Evolutionary conservation across 2,329 filamentous ascomycete genomes (phyloP).

Genomic region (Orbilia brochopaga): DNA sequence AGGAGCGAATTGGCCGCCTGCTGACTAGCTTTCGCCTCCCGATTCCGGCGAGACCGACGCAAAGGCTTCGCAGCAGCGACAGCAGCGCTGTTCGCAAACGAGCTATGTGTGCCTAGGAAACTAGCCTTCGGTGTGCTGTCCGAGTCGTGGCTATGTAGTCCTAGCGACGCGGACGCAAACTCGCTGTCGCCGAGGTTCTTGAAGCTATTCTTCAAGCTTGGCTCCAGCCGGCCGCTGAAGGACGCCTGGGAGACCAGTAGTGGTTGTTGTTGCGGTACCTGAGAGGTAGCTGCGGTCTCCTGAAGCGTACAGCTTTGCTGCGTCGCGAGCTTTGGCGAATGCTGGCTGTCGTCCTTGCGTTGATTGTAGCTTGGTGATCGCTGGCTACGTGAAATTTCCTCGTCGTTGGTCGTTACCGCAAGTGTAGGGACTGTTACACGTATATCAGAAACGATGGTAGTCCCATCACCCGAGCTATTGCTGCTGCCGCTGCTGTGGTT

Average conservation of each 20-base stretch:
- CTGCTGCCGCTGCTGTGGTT: neutral
- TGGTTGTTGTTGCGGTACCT: conserved; percentile 13
- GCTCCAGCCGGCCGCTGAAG: conserved; percentile 17
- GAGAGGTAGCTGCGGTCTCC: conserved; percentile 23
- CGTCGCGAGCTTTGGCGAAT: conserved; percentile 12
- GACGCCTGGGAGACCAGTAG: conserved; percentile 35
- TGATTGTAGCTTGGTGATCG: conserved; percentile 9
- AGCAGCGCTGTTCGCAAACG: conserved; percentile 20
- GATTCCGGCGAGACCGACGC: conserved; percentile 26
- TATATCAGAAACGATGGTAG: conserved; percentile 14
- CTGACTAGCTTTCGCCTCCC: conserved; percentile 18
- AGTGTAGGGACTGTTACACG: neutral
- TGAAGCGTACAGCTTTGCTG: conserved; percentile 15
- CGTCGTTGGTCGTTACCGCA: conserved; percentile 5
- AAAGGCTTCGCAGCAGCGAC: conserved; percentile 20
- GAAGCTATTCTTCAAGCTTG: conserved; percentile 34
- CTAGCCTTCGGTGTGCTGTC: conserved; percentile 46
- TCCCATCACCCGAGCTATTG: conserved; percentile 26
- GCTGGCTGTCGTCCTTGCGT: conserved; percentile 15
- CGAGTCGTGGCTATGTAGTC: conserved; percentile 35
- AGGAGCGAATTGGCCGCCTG: conserved; percentile 33
- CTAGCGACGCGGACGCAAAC: conserved; percentile 17
- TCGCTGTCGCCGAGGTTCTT: conserved; percentile 26
- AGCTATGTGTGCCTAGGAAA: conserved; percentile 30
- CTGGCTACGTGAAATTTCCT: conserved; percentile 18